Base-by-base conservation (phyloP, 352 stramenopile species). In the Pythium periplocum region DNA sequence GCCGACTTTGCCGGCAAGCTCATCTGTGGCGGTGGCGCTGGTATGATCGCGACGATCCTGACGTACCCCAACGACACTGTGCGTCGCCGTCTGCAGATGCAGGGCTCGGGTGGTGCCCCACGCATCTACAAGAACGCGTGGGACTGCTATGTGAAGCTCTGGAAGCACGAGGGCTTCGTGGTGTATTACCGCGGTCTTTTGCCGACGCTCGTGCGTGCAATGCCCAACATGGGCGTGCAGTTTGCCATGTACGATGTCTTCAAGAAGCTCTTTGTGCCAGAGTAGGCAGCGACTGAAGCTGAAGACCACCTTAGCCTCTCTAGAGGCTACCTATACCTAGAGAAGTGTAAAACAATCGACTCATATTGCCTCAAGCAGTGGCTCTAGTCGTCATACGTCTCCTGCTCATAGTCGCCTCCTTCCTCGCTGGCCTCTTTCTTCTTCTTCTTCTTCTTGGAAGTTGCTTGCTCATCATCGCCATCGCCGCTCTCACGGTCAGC, bases 31-130 rank as follows among this genome's bases (percentile, higher is more conserved):
- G 85, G 85, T 32, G 71, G 78, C 9, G 84, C 86, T 1, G 86
- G 86, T 40, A 83, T 96, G 56, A 72, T 89, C 49, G 86, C 86
- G 31, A 92, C 87, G 40, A 73, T 93, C 48, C 69, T 96, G 57
- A 95, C 84, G 57, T 96, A 96, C 59, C 85, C 86, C 44, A 93
- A 93, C 65, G 86, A 96, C 64, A 96, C 86, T 12, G 77, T 96
- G 48, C 78, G 86, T 4, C 65, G 86, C 37, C 69, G 85, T 12
- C 70, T 96, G 64, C 86, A 96, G 69, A 93, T 91, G 80, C 83
- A 95, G 68, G 85, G 85, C 10, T 81, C 78, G 7, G 78, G 78
- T 17, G 85, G 85, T 37, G 51, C 58, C 3, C 51, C 66, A 10
- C 61, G 74, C 5, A 59, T 91, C 42, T 95, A 94, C 70, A 68